These are phyloP conservation scores for Cryptococcus floricola DNA, from an alignment of 1,284 basidiomycete genomes.

Conservation along the genomic window DNA sequence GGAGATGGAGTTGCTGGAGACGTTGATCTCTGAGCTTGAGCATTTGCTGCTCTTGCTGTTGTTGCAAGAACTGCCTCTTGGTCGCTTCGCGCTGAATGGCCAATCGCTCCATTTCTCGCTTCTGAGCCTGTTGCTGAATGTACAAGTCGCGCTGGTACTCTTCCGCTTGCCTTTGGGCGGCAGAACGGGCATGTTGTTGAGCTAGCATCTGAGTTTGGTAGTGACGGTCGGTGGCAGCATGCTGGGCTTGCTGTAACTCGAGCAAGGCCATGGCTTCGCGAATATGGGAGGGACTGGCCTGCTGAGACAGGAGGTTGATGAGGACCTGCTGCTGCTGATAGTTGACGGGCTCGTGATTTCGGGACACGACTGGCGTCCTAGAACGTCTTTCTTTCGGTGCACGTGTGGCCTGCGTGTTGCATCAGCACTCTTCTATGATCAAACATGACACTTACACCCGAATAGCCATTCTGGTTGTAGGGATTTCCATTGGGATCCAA, in stretches of 20 bases:
- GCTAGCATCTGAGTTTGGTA: slow-evolving; percentile 7
- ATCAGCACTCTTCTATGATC: neutral
- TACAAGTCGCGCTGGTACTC: slow-evolving; percentile 14
- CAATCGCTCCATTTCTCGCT: slow-evolving; percentile 14
- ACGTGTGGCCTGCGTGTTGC: neutral
- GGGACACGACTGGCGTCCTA: neutral
- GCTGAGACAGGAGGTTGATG: slow-evolving; percentile 15
- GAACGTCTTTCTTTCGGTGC: neutral
- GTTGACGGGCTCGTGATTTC: neutral
- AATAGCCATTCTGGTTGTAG: slow-evolving; percentile 15
- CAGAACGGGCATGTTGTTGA: slow-evolving; percentile 15
- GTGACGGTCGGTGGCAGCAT: slow-evolving; percentile 16
- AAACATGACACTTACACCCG: neutral
- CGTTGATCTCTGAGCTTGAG: slow-evolving; percentile 18
- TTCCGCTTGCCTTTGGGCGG: slow-evolving; percentile 11
- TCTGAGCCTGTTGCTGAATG: slow-evolving; percentile 10
- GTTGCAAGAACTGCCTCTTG: slow-evolving; percentile 16
- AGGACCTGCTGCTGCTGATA: slow-evolving; percentile 17
- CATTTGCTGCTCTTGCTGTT: slow-evolving; percentile 7
- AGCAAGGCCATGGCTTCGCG: slow-evolving; percentile 25
- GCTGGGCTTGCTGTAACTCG: slow-evolving; percentile 27
- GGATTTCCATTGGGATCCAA: slow-evolving; percentile 22
- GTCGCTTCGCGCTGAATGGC: slow-evolving; percentile 4
- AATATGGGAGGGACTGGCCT: slow-evolving; percentile 17
- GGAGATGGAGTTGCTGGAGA: slow-evolving; percentile 16